Percentiles rank a stretch among this genome's conserved stretches.
Evolutionary conservation across 148 eudicot genomes (phyloP).

Genomic region (Heliamphora exappendiculata): DNA sequence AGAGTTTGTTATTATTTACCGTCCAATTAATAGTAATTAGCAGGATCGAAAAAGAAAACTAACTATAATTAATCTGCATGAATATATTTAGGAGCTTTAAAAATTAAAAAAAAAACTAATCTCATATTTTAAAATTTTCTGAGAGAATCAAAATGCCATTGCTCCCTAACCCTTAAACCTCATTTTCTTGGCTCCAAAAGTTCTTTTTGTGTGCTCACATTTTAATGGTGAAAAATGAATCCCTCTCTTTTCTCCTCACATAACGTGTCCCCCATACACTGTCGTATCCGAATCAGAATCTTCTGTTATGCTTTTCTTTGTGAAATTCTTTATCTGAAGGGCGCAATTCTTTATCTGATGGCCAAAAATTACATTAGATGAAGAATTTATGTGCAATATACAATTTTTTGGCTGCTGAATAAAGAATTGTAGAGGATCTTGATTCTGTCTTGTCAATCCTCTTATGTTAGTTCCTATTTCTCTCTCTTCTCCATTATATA

Average conservation of each 20-base stretch:
- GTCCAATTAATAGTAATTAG: no score
- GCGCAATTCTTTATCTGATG: no score
- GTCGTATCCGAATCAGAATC: no score
- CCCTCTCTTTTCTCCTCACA: background rate
- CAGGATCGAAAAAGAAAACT: no score
- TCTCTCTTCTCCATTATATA: constrained; percentile 9
- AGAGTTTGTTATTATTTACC: no score
- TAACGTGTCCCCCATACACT: background rate
- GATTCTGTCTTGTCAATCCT: background rate
- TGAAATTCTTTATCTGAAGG: no score
- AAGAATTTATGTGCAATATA: no score
- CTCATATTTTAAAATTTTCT: background rate
- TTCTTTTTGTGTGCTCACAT: background rate
- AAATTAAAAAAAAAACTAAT: background rate
- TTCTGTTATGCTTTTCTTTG: no score
- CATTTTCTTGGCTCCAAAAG: constrained; percentile 1
- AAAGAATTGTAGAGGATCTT: no score
- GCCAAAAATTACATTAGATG: no score
- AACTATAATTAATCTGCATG: constrained; percentile 1
- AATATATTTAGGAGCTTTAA: constrained; percentile 8
- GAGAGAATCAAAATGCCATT: constrained; percentile 2
- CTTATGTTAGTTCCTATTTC: background rate
- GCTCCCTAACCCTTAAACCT: background rate
- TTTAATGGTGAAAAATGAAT: constrained; percentile 4
- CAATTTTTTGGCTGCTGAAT: no score